Percentiles rank a stretch among this genome's conserved stretches.
Evolutionary conservation across 768 basidiomycete species (phyloP).

Genomic region (Phanerochaete carnosa): DNA sequence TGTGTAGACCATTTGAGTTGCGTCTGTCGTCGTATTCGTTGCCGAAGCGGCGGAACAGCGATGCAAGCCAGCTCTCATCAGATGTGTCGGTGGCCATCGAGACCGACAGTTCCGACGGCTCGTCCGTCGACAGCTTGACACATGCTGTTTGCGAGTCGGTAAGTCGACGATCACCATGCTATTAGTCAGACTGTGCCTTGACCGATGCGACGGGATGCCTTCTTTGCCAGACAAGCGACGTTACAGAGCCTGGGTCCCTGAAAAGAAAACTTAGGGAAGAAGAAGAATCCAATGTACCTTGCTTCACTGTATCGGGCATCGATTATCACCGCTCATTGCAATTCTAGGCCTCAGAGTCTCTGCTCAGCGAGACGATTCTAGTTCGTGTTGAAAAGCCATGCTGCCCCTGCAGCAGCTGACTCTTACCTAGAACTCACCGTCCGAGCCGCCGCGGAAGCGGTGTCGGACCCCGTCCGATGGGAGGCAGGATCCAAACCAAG

Average conservation of each 20-base stretch:
- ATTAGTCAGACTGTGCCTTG: neutral
- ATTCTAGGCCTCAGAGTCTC: neutral
- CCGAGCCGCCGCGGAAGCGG: conserved; percentile 16
- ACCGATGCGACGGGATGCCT: neutral
- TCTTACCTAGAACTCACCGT: neutral
- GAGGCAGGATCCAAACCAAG: neutral
- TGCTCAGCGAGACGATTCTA: neutral
- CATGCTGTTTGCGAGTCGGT: conserved; percentile 9
- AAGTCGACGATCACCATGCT: neutral
- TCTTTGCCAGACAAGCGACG: conserved; percentile 12
- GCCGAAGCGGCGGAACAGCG: neutral
- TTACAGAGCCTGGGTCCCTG: conserved; percentile 19
- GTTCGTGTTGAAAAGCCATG: neutral
- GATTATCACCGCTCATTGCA: neutral
- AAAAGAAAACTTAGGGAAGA: conserved; percentile 21
- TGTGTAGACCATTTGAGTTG: neutral
- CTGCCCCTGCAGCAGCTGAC: neutral
- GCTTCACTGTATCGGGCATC: neutral
- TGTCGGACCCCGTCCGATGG: conserved; percentile 16
- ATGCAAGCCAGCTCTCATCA: neutral
- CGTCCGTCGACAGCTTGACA: conserved; percentile 6
- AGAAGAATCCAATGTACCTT: neutral
- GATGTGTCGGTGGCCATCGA: neutral
- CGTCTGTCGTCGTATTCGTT: neutral
- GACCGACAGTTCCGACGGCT: conserved; percentile 10